Evolutionary conservation across 805 yeast species (phyloP), one percentile per base, ranked within the genome.

Genomic region (Spathaspora arborariae): DNA sequence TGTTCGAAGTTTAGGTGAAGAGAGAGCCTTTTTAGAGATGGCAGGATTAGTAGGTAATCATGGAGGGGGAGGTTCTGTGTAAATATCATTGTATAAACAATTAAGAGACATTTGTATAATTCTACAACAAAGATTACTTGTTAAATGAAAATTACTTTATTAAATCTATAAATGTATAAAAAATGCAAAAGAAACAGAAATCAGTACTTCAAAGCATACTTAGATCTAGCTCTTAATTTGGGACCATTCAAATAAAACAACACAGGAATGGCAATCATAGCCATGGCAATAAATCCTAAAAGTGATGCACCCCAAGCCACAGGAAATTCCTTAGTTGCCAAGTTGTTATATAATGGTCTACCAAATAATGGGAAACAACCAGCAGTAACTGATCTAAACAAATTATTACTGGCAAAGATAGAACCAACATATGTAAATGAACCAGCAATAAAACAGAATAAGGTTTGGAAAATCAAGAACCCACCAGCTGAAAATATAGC

Each of bases 11-110:
- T 59, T 85, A 53, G 86, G 87, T 1, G 97, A 91, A 56, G 96
- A 89, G 44, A 66, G 89, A 46, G 96, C 96, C 0, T 70, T 91
- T 41, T 66, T 91, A 51, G 97, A 90, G 54, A 77, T 91, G 88
- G 97, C 88, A 0, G 84, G 84, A 0, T 58, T 80, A 38, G 74
- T 78, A 5, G 82, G 83, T 1, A 67, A 71, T 26, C 35, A 30
- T 30, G 35, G 35, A 30, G 10, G 16, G n/a, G 35, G 35, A 4
- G 35, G 35, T n/a, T 30, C 35, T 10, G 35, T 30, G n/a, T 30
- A 15, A 30, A 15, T 2, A 13, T 3, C 27, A 3, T 2, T 10
- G n/a, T 30, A 30, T 3, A 8, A 10, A 10, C 4, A n/a, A 3
- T 30, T 30, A 27, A 7, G 33, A 7, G 5, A 27, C 8, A 6